A percentile compares a stretch with the other conserved stretches of the same genome.
Conservation (phyloP, 2,329 filamentous ascomycete species). For the Allantophomopsis cytisporea region DNA sequence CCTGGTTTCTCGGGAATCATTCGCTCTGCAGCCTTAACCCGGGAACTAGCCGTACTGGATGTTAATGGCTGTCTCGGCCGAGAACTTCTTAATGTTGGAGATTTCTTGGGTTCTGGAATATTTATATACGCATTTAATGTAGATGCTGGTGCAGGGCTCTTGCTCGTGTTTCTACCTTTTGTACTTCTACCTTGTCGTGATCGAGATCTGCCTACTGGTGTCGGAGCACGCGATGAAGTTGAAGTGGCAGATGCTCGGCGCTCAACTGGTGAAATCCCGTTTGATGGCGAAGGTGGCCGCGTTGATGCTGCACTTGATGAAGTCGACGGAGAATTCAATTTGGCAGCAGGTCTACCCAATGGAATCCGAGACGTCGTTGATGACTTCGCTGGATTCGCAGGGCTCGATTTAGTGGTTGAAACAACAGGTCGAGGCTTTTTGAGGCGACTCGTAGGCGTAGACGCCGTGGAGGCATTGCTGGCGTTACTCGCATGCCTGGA, state of each 20-base stretch:
- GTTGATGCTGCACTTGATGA: constrained; percentile 36
- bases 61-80: constrained; percentile 70
- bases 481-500: not conserved
- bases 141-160: constrained; percentile 25
- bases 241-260: no score
- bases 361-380: no score
- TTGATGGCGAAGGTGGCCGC: constrained; percentile 33
- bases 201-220: constrained; percentile 19
- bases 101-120: constrained; percentile 55
- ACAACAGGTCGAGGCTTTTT: constrained; percentile 4
- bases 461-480: constrained; percentile 3
- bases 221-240: not conserved
- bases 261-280: no score
- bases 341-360: no score
- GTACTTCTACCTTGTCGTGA: constrained; percentile 9
- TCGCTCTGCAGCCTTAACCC: no score
- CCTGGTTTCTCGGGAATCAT: constrained; percentile 3
- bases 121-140: constrained; percentile 65
- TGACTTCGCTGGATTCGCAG: no score
- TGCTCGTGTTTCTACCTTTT: constrained; percentile 8
- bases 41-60: constrained; percentile 43
- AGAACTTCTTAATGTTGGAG: constrained; percentile 69
- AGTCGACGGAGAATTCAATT: constrained; percentile 24
- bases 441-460: constrained; percentile 13
- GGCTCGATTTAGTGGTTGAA: no score